These are phyloP conservation scores for Verticillium nonalfalfae DNA, from an alignment of 2,329 filamentous ascomycete species.

Conservation along the genomic window DNA sequence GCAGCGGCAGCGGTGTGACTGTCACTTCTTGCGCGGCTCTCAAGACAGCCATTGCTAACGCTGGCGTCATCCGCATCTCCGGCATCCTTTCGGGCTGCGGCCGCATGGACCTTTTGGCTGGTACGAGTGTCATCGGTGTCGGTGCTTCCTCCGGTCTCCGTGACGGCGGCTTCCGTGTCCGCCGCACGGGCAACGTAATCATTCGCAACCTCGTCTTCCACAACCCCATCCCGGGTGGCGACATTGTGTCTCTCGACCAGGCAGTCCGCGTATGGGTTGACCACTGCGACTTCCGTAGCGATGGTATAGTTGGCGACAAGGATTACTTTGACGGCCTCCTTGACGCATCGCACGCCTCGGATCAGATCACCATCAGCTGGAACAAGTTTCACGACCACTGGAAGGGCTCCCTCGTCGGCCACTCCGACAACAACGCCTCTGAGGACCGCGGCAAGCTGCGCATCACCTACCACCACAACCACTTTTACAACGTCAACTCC, in stretches of 20 bases:
- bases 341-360: constrained; percentile 34
- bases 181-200: constrained; percentile 44
- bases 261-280: constrained; percentile 41
- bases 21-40: constrained; percentile 36
- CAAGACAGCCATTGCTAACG: constrained; percentile 24
- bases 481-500: constrained; percentile 53
- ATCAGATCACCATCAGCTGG: constrained; percentile 33
- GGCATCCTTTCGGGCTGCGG: constrained; percentile 34
- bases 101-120: constrained; percentile 36
- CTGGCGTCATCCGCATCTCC: constrained; percentile 38
- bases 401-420: constrained; percentile 54
- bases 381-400: constrained; percentile 34
- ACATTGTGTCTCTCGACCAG: constrained; percentile 42
- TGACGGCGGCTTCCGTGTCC: constrained; percentile 40
- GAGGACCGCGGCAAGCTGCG: constrained; percentile 54
- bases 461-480: constrained; percentile 55
- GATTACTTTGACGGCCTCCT: constrained; percentile 35
- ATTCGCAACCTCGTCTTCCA: constrained; percentile 47
- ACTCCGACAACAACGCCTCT: constrained; percentile 49
- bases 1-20: constrained; percentile 34
- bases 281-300: constrained; percentile 30
- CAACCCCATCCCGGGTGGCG: constrained; percentile 39
- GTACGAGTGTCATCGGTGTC: constrained; percentile 46
- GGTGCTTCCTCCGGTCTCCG: constrained; percentile 35
- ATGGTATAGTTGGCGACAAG: constrained; percentile 26